phyloP scores from a whole-genome alignment of 2,329 filamentous ascomycete species.

The Microcyclosporella mali region DNA sequence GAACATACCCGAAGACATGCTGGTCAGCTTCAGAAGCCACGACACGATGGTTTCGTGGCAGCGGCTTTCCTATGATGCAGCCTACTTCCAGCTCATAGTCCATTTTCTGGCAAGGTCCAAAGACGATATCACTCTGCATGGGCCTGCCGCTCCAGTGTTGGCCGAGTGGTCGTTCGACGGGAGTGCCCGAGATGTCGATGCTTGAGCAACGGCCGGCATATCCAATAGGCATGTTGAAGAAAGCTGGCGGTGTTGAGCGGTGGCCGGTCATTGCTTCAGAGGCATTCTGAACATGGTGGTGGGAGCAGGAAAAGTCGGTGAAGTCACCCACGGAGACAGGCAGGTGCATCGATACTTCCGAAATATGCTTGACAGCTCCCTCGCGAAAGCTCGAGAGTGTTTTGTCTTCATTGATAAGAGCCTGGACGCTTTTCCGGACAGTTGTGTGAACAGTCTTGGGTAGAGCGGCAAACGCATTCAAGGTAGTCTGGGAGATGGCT shows the following conservation, averaged over 20 bases:
- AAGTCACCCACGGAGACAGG: conserved; percentile 53
- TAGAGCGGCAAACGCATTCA: conserved; percentile 48
- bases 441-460: conserved; percentile 28
- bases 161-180: conserved; percentile 44
- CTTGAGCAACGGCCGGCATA: conserved; percentile 53
- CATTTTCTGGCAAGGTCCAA: conserved; percentile 35
- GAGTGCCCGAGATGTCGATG: conserved; percentile 46
- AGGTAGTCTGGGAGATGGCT: conserved; percentile 24
- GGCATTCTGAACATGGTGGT: conserved; percentile 48
- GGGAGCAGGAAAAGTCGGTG: conserved; percentile 51
- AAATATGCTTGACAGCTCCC: conserved; percentile 32
- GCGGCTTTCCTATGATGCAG: conserved; percentile 37
- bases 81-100: conserved; percentile 48
- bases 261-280: conserved; percentile 37
- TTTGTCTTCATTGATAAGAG: conserved; percentile 22
- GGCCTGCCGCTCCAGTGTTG: conserved; percentile 36
- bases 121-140: conserved; percentile 47
- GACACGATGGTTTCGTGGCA: conserved; percentile 33
- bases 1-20: conserved; percentile 55
- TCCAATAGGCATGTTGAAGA: conserved; percentile 45
- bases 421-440: conserved; percentile 38
- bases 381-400: conserved; percentile 20
- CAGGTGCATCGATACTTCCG: conserved; percentile 46
- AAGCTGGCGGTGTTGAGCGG: conserved; percentile 39
- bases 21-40: conserved; percentile 39